Base-by-base conservation (phyloP, 805 yeast genomes). In the Saturnispora gosingensis region DNA sequence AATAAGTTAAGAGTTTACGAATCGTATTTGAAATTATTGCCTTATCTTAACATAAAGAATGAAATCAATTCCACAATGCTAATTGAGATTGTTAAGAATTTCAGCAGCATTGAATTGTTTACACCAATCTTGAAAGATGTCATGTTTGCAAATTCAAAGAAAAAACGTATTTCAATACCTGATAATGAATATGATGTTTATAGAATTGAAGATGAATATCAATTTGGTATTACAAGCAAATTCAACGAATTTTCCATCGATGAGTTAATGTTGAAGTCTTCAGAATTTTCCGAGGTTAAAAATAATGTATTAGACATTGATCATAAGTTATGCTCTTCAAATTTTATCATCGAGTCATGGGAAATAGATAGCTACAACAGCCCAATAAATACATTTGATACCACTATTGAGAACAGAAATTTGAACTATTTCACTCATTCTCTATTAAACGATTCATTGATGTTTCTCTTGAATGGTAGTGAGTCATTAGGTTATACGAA, bases 141-240 rank as follows among this genome's bases (percentile, higher is more conserved):
- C 27, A 39, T 43, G 13, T 52, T 46, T 38, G 7, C 24, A 8
- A 54, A 55, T 13, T 40, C 43, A 3, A 55, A 54, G 27, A 59
- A 56, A 20, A 58, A 54, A 16, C 53, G 43, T 35, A 49, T 45
- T 2, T 18, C 40, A 7, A 35, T 35, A 4, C 40, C 64, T 57
- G 18, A 58, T 38, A 45, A 67, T 54, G 61, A 57, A 22, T 54
- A 57, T 43, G 61, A 67, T 5, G 56, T 72, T 7, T 71, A 72
- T 64, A 64, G 62, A 25, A 55, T 60, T 10, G 62, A 64, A 16
- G 78, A 74, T 52, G 73, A 72, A 34, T 50, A 63, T 45, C 67
- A 71, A 7, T 72, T 58, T 59, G 78, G 78, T 4, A 53, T 73
- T 3, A 74, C 79, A 0, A 72, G 77, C 51, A 64, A 71, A 53